Base-by-base conservation (phyloP, 768 basidiomycete species). In the Saitozyma sp. region DNA sequence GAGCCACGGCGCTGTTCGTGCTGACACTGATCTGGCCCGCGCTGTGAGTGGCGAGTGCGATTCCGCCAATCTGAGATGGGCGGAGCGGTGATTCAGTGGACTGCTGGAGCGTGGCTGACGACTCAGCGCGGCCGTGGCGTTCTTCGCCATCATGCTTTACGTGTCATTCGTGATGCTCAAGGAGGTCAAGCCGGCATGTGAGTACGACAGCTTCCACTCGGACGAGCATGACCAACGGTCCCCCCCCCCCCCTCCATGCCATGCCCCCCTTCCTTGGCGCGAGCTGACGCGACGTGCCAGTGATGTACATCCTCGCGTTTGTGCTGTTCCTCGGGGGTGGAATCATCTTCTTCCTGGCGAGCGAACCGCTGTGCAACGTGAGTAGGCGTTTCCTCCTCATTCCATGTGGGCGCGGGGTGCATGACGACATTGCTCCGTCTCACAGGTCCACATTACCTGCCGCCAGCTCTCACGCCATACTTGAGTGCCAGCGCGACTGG, bases 311-410 rank as follows among this genome's bases (percentile, higher is more conserved):
- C 61, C 83, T 88, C 40, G 84, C 90, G 2, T 87, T 86, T n/a
- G 71, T 87, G 42, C 80, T 92, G 16, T 96, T 96, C 75, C 82
- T 90, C 45, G 84, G 91, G 45, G 83, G 85, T 52, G 92, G 95
- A 81, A 84, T 92, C 20, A 89, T 86, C 46, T 92, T 87, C 81
- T 91, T 92, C 82, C 82, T 94, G 48, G 82, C 96, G 14, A 86
- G 83, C 43, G 84, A 87, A 67, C 85, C 88, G 16, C 86, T 96
- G 60, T 96, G 94, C 77, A 79, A 81, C 29, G 85, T 86, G 66
- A 76, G 84, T 64, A 13, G 19, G n/a, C 46, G 29, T 20, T 6
- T 60, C 6, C 10, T 11, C n/a, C 17, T 60, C 16, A 56, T 42
- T n/a, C 51, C 7, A 2, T 20, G 29, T 29, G 29, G 29, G 5